phyloP scores from a whole-genome alignment of 352 stramenopile species.

The Globisporangium barbulae region DNA sequence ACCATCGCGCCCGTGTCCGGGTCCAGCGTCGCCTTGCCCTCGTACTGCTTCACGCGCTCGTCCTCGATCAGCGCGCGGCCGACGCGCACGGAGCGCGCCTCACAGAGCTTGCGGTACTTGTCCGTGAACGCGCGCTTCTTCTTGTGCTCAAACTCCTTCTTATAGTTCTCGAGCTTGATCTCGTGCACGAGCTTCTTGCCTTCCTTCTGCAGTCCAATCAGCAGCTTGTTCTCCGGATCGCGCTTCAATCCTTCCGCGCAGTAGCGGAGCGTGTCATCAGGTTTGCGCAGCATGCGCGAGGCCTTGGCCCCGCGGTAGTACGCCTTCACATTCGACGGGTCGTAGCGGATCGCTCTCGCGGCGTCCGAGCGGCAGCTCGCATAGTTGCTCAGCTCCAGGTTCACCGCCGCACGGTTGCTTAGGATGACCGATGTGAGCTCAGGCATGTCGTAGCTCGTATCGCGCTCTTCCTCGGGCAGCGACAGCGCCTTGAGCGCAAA shows the following conservation, averaged over 20 bases:
- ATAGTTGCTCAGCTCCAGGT: constrained; percentile 87
- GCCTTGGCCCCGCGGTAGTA: constrained; percentile 86
- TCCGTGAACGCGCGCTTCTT: constrained; percentile 62
- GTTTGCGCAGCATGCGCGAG: constrained; percentile 73
- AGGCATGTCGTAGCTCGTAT: constrained; percentile 62
- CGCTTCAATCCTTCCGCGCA: constrained; percentile 69
- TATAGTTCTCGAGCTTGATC: constrained; percentile 53
- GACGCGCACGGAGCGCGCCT: constrained; percentile 57
- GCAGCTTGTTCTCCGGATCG: constrained; percentile 76
- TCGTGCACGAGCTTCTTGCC: constrained; percentile 58
- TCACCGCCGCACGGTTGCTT: constrained; percentile 76
- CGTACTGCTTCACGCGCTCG: constrained; percentile 76
- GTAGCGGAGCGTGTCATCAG: constrained; percentile 78
- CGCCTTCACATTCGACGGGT: constrained; percentile 76
- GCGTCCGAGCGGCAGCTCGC: constrained; percentile 79
- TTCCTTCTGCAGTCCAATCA: constrained; percentile 66
- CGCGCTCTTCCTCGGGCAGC: constrained; percentile 53
- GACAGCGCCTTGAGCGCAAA: constrained; percentile 78
- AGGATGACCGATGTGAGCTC: constrained; percentile 75
- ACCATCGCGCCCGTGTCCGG: constrained; percentile 53
- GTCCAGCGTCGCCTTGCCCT: constrained; percentile 79
- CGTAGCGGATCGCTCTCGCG: constrained; percentile 63
- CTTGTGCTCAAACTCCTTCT: constrained; percentile 66
- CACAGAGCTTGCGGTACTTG: constrained; percentile 78
- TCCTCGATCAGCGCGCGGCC: constrained; percentile 75